A percentile compares a stretch with the other conserved stretches of the same genome.
These are phyloP conservation scores for Mrakiaceae sp. DNA, from an alignment of 1,284 basidiomycete genomes.

Conservation along the genomic window DNA sequence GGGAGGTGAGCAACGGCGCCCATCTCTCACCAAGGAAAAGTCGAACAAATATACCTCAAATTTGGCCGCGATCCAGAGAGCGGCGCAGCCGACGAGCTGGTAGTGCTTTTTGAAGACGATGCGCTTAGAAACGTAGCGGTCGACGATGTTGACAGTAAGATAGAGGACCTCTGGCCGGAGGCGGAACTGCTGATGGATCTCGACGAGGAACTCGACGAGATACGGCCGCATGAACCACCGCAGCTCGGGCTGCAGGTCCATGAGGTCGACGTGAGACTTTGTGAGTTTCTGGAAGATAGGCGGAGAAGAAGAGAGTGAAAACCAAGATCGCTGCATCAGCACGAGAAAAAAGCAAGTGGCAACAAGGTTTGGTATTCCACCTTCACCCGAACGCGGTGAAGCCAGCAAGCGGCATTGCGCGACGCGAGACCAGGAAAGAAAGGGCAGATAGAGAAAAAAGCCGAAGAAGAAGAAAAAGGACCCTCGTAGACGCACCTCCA, in stretches of 20 bases:
- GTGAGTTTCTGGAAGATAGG: constrained; percentile 52
- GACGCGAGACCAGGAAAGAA: not conserved
- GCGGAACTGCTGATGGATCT: constrained; percentile 93
- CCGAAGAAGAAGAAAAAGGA: not conserved
- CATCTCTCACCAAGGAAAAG: not conserved
- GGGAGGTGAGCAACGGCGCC: not conserved
- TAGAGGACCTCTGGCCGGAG: constrained; percentile 96
- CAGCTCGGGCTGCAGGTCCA: constrained; percentile 98
- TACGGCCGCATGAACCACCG: constrained; percentile 98
- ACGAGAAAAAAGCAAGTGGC: constrained; percentile 13
- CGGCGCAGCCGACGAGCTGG: constrained; percentile 95
- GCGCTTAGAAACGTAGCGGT: constrained; percentile 96
- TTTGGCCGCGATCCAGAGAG: constrained; percentile 97
- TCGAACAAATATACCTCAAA: constrained; percentile 49
- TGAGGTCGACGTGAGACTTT: constrained; percentile 78
- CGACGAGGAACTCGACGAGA: constrained; percentile 96
- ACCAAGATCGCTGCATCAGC: not conserved
- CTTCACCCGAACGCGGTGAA: constrained; percentile 13
- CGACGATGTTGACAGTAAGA: constrained; percentile 95
- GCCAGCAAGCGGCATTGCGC: not conserved
- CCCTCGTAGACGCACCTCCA: constrained; percentile 65
- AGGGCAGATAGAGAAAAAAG: not conserved
- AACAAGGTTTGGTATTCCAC: not conserved
- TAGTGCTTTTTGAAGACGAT: constrained; percentile 99
- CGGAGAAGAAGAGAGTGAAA: not conserved